These are phyloP conservation scores for Aspergillus tamarii DNA, from an alignment of 2,329 filamentous ascomycete species.

Conservation along the genomic window DNA sequence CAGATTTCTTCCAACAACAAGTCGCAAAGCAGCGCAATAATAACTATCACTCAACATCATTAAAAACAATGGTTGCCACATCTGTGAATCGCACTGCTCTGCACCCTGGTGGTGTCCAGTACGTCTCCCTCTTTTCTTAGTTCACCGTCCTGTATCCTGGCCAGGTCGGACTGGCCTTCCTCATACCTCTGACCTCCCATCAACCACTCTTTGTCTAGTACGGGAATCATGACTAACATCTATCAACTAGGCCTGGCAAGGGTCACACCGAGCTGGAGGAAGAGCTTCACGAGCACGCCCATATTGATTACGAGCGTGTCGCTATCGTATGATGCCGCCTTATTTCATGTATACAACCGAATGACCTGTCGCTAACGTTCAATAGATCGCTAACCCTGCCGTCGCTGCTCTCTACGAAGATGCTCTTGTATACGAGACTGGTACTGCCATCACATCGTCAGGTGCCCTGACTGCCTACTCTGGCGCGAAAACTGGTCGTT, in stretches of 20 bases:
- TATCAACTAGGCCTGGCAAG: slow-evolving; percentile 67
- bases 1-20: slow-evolving; percentile 62
- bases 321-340: slow-evolving; percentile 73
- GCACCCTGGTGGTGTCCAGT: slow-evolving; percentile 89
- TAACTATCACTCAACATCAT: slow-evolving; percentile 63
- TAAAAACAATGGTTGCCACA: slow-evolving; percentile 55
- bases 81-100: slow-evolving; percentile 88
- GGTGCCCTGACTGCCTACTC: slow-evolving; percentile 97
- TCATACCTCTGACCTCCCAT: neutral
- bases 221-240: slow-evolving; percentile 11
- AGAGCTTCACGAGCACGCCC: slow-evolving; percentile 93
- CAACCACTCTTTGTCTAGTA: slow-evolving; percentile 4
- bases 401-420: slow-evolving; percentile 98
- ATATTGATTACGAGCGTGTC: slow-evolving; percentile 99
- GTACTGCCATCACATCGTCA: slow-evolving; percentile 93
- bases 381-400: slow-evolving; percentile 81
- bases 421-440: slow-evolving; percentile 96
- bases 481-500: slow-evolving; percentile 95
- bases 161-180: neutral
- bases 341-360: neutral
- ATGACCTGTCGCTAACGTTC: slow-evolving; percentile 14
- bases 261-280: slow-evolving; percentile 98
- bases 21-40: slow-evolving; percentile 60
- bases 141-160: slow-evolving; percentile 8
- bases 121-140: slow-evolving; percentile 49